Evolutionary conservation across 2,329 filamentous ascomycete species (phyloP), one percentile per base, ranked within the genome.

Genomic region (Sclerotinia trifoliorum): DNA sequence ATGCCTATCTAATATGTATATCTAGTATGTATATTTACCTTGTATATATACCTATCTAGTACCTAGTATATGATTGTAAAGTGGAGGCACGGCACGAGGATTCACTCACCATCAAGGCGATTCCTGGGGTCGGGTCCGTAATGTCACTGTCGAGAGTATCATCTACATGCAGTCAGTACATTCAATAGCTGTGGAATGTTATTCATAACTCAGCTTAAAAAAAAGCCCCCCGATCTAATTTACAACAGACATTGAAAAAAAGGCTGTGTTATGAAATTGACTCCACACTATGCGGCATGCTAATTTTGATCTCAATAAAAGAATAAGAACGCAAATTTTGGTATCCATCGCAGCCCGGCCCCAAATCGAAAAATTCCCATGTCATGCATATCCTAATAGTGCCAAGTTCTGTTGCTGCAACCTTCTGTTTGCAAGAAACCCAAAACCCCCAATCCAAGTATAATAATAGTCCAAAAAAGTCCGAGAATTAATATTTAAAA

Each of bases 301-400:
- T 24, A 63, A 62, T 24, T 63, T 19, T 19, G 46, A 29, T 26
- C 19, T 51, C n/a, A 51, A 11, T 11, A 8, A 49, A 35, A 35
- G 35, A 35, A 35, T 35, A 10, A 62, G 10, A 51, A 39, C 15
- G 29, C 60, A 51, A 52, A 21, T 42, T 13, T 5, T 63, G 60
- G 60, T 51, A 63, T 51, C 46, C 51, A n/a, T 63, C 39, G 58
- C 58, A 42, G 24, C 42, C 39, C 46, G 39, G 51, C 21, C 60
- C 60, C 46, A 51, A 63, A 52, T 42, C 46, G 46, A 52, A 51
- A 39, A 32, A 5, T 8, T 21, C 46, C 46, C 46, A 26, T 51
- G 15, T 21, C 60, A 39, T 39, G 21, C 6, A 7, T 32, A 32
- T 39, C 46, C 60, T 8, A 5, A 51, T 51, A 42, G 51, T 39